Conservation (phyloP, 768 basidiomycete genomes). For the Hericium coralloides region DNA sequence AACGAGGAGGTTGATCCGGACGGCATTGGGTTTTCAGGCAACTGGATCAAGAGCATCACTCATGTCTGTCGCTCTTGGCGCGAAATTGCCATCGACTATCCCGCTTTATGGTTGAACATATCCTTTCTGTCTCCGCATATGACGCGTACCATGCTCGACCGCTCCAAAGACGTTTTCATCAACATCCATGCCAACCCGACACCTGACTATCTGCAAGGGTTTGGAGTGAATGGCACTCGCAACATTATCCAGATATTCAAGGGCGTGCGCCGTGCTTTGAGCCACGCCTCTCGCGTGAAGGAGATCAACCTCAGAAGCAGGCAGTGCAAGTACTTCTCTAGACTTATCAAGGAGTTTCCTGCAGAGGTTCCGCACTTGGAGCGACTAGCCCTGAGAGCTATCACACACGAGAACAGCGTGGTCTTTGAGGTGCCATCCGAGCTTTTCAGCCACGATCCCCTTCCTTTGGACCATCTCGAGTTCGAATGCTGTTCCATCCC, state of each 20-base stretch:
- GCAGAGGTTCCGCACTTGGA: constrained; percentile 7
- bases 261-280: constrained; percentile 12
- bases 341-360: constrained; percentile 9
- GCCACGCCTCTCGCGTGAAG: constrained; percentile 12
- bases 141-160: constrained; percentile 14
- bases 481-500: constrained; percentile 7
- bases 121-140: constrained; percentile 10
- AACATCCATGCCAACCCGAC: constrained; percentile 10
- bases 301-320: constrained; percentile 9
- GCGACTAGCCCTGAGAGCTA: constrained; percentile 6
- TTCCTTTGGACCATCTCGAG: constrained; percentile 9
- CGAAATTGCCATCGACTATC: constrained; percentile 10
- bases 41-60: constrained; percentile 9
- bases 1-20: constrained; percentile 5
- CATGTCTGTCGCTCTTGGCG: constrained; percentile 14
- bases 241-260: constrained; percentile 5
- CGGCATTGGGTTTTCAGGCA: constrained; percentile 4
- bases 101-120: constrained; percentile 12
- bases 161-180: constrained; percentile 9
- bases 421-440: constrained; percentile 8
- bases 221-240: constrained; percentile 1
- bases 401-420: constrained; percentile 3
- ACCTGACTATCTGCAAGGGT: not conserved
- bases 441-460: constrained; percentile 2
- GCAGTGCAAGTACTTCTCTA: constrained; percentile 6